phyloP scores from a whole-genome alignment of 768 basidiomycete genomes.

The Boletus reticulatus region DNA sequence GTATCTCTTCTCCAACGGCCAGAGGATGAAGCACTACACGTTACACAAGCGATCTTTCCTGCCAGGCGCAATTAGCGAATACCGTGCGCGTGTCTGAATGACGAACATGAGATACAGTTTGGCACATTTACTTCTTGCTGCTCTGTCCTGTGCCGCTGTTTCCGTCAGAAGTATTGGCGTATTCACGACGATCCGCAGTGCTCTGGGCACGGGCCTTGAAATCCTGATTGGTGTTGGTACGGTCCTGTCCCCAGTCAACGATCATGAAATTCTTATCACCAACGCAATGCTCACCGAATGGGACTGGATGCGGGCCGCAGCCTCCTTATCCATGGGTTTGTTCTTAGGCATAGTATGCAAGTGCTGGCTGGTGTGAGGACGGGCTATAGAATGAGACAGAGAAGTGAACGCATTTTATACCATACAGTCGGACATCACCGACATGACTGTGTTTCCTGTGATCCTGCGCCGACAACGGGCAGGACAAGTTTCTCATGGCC shows the following conservation, averaged over 20 bases:
- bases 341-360: neutral
- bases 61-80: neutral
- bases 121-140: neutral
- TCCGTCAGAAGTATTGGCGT: neutral
- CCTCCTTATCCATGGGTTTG: constrained; percentile 5
- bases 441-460: neutral
- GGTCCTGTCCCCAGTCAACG: constrained; percentile 1
- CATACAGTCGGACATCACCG: neutral
- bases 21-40: too few relatives aligned
- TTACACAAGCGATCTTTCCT: neutral
- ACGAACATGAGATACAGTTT: neutral
- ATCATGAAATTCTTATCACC: neutral
- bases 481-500: neutral
- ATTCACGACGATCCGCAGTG: constrained; percentile 1
- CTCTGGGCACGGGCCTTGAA: constrained; percentile 11
- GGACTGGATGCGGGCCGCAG: constrained; percentile 6
- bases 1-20: too few relatives aligned
- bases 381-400: neutral
- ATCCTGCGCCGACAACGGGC: neutral
- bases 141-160: neutral
- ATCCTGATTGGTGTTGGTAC: neutral
- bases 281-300: constrained; percentile 2
- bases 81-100: neutral
- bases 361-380: neutral
- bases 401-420: neutral